Evolutionary conservation across 2,329 filamentous ascomycete genomes (phyloP).

Genomic region (Decorospora gaudefroyi): DNA sequence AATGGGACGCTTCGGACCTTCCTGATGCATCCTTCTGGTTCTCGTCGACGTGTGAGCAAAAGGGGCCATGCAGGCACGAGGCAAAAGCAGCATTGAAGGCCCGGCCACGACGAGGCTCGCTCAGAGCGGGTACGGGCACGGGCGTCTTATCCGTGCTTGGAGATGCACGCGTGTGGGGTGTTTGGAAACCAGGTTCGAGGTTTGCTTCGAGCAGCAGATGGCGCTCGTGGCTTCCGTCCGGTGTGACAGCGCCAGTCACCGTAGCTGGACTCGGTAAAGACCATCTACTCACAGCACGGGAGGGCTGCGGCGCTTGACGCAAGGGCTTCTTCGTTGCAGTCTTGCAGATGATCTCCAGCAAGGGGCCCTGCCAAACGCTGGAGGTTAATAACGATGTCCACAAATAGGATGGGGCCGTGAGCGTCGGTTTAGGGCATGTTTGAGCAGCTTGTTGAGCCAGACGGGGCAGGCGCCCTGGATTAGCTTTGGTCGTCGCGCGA

Average conservation of each 20-base stretch:
- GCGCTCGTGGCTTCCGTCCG: slow-evolving; percentile 35
- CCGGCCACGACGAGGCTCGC: neutral
- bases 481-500: slow-evolving; percentile 12
- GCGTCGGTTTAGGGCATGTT: slow-evolving; percentile 11
- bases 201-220: slow-evolving; percentile 33
- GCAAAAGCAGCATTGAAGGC: too few species aligned
- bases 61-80: neutral
- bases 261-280: slow-evolving; percentile 13
- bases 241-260: slow-evolving; percentile 35
- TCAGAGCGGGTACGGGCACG: too few species aligned
- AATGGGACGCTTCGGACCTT: neutral
- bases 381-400: slow-evolving; percentile 8
- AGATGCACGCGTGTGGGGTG: slow-evolving; percentile 18
- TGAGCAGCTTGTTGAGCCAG: slow-evolving; percentile 17
- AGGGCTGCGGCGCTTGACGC: slow-evolving; percentile 14
- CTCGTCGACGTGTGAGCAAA: neutral
- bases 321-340: slow-evolving; percentile 12
- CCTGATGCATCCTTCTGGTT: neutral
- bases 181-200: slow-evolving; percentile 28
- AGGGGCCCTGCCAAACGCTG: slow-evolving; percentile 11
- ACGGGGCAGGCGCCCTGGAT: slow-evolving; percentile 2
- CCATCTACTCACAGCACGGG: slow-evolving; percentile 15
- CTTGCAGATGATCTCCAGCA: slow-evolving; percentile 9
- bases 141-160: neutral
- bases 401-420: slow-evolving; percentile 7